Evolutionary conservation across 495 filamentous ascomycete genomes (phyloP).

Genomic region (Sabuloglossum arenarium): DNA sequence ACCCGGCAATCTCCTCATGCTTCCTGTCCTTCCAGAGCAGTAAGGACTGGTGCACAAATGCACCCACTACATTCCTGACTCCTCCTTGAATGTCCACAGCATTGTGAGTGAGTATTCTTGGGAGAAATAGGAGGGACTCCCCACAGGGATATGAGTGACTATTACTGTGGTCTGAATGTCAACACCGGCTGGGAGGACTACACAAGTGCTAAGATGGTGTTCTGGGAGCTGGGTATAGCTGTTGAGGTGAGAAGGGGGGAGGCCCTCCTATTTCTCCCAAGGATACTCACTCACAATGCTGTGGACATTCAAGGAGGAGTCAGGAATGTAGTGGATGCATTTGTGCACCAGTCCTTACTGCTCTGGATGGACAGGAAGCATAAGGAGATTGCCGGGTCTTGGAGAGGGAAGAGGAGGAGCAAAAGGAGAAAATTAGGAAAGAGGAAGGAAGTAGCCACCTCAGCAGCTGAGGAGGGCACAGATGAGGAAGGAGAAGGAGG

Average conservation of each 20-base stretch:
- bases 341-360: neutral
- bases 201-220: neutral
- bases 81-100: neutral
- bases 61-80: neutral
- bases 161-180: neutral
- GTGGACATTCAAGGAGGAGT: neutral
- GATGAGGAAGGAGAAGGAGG: too few species aligned
- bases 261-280: neutral
- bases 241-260: neutral
- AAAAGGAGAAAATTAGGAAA: too few species aligned
- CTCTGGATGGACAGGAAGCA: neutral
- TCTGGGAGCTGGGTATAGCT: neutral
- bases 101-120: neutral
- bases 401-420: too few species aligned
- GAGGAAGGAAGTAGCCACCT: too few species aligned
- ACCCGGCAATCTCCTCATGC: too few species aligned
- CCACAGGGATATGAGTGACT: neutral
- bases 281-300: neutral
- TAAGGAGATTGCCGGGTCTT: too few species aligned
- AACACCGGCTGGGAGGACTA: neutral
- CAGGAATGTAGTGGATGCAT: neutral
- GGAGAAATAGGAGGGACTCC: too few species aligned
- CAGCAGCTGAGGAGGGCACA: too few species aligned
- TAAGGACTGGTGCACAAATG: neutral
- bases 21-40: neutral